Base-by-base conservation (phyloP, 495 filamentous ascomycete species). In the Cryomyces minteri region DNA sequence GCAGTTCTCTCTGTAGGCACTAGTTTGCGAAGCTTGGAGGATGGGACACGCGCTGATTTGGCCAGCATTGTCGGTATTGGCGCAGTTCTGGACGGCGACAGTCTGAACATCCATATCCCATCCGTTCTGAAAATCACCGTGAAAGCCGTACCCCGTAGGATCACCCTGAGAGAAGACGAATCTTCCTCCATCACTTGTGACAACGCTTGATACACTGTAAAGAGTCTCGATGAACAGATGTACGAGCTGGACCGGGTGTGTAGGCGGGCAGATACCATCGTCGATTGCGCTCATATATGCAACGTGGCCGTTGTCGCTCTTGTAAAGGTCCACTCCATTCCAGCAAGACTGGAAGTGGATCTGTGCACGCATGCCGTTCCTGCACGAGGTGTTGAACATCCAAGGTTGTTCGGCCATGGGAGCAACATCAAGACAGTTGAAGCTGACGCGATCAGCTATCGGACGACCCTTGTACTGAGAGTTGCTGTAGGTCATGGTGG, bases 401-500 rank as follows among this genome's bases (percentile, higher is more conserved):
- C 47, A 52, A n/a, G 43, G 46, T 28, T 43, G 32, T 18, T 52
- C 43, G 9, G 52, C 43, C 32, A 44, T 43, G 11, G 31, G 34
- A 6, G 47, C 46, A n/a, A 43, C 43, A 25, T 25, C 18, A 30
- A 63, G 42, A 34, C 63, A 66, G 8, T 50, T 50, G 41, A 66
- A 66, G 45, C 58, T 62, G 33, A 65, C 58, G 12, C 62, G 58
- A 30, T 67, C 61, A 6, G 62, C 58, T 39, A 64, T 44, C 7
- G 57, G 55, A 11, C 57, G 52, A 50, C 14, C 57, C 25, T 44
- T 51, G 38, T 48, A 47, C 29, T 47, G 40, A 8, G 47, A 48
- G 54, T 69, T 76, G 37, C 67, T 60, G 48, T 66, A 77, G 30
- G 62, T 64, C 39, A 57, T 51, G 4, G 48, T 47, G 8, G 48